A percentile compares a stretch with the other conserved stretches of the same genome.
Evolutionary conservation across 805 yeast genomes (phyloP).

Genomic region (Teunomyces funiuensis): DNA sequence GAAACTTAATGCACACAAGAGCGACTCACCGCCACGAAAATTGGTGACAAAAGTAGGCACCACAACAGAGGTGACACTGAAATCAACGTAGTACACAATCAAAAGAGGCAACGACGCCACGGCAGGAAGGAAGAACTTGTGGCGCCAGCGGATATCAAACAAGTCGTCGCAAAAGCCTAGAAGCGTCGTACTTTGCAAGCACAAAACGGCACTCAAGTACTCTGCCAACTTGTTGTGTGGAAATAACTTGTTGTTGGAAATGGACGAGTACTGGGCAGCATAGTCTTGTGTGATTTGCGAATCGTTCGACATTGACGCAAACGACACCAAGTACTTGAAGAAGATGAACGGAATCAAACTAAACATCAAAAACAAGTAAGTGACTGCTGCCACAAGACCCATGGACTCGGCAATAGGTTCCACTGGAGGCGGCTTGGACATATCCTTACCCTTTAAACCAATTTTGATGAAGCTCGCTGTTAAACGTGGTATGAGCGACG

Average conservation of each 20-base stretch:
- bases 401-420: slow-evolving; percentile 75
- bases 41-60: slow-evolving; percentile 68
- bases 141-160: slow-evolving; percentile 96
- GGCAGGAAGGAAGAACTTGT: slow-evolving; percentile 93
- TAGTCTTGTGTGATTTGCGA: slow-evolving; percentile 31
- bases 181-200: slow-evolving; percentile 78
- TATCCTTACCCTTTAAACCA: slow-evolving; percentile 84
- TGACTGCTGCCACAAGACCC: slow-evolving; percentile 85
- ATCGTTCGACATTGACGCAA: slow-evolving; percentile 36
- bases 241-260: slow-evolving; percentile 44
- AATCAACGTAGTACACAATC: slow-evolving; percentile 89
- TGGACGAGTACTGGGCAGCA: slow-evolving; percentile 32
- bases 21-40: slow-evolving; percentile 26
- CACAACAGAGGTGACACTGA: slow-evolving; percentile 84
- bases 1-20: slow-evolving; percentile 20
- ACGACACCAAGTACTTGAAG: slow-evolving; percentile 65
- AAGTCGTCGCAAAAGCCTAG: slow-evolving; percentile 92
- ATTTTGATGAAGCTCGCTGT: slow-evolving; percentile 64
- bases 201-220: slow-evolving; percentile 79
- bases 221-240: slow-evolving; percentile 85
- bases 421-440: slow-evolving; percentile 76
- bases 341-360: slow-evolving; percentile 86
- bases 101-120: slow-evolving; percentile 89
- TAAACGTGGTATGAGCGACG: slow-evolving; percentile 65
- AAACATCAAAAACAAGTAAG: slow-evolving; percentile 78